phyloP scores from a whole-genome alignment of 2,329 filamentous ascomycete genomes.

The Exophiala calicioides region DNA sequence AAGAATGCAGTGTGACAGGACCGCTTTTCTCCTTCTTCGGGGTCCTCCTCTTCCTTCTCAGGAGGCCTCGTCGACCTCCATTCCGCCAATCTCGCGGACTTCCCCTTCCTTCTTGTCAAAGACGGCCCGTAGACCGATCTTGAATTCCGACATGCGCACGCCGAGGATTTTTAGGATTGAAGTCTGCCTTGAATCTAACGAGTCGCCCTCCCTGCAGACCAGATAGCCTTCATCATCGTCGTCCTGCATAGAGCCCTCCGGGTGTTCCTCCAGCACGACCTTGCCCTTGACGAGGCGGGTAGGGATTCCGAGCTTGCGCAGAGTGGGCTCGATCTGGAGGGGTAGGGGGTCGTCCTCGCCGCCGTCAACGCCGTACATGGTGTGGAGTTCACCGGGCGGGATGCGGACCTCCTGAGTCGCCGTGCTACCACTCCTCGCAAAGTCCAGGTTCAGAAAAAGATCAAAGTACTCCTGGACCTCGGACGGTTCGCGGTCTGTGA shows the following conservation, averaged over 20 bases:
- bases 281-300: slow-evolving; percentile 86
- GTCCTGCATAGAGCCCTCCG: slow-evolving; percentile 46
- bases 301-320: slow-evolving; percentile 86
- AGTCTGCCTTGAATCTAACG: slow-evolving; percentile 87
- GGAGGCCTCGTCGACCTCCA: slow-evolving; percentile 44
- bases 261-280: slow-evolving; percentile 67
- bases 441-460: slow-evolving; percentile 75
- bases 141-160: slow-evolving; percentile 87
- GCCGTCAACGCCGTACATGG: slow-evolving; percentile 52
- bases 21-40: slow-evolving; percentile 1
- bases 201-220: slow-evolving; percentile 82
- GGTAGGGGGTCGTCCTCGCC: slow-evolving; percentile 85
- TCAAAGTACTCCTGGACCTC: slow-evolving; percentile 73
- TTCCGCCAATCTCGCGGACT: slow-evolving; percentile 43
- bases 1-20: too few species aligned
- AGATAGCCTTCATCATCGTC: slow-evolving; percentile 58
- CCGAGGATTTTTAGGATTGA: slow-evolving; percentile 92
- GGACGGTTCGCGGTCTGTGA: slow-evolving; percentile 73
- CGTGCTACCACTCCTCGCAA: slow-evolving; percentile 79
- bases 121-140: slow-evolving; percentile 73
- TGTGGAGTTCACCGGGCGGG: slow-evolving; percentile 79
- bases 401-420: slow-evolving; percentile 76
- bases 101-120: slow-evolving; percentile 44
- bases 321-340: slow-evolving; percentile 85
- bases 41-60: slow-evolving; percentile 2